Conservation (phyloP, 2,329 filamentous ascomycete species). For the Escovopsis sp. region DNA sequence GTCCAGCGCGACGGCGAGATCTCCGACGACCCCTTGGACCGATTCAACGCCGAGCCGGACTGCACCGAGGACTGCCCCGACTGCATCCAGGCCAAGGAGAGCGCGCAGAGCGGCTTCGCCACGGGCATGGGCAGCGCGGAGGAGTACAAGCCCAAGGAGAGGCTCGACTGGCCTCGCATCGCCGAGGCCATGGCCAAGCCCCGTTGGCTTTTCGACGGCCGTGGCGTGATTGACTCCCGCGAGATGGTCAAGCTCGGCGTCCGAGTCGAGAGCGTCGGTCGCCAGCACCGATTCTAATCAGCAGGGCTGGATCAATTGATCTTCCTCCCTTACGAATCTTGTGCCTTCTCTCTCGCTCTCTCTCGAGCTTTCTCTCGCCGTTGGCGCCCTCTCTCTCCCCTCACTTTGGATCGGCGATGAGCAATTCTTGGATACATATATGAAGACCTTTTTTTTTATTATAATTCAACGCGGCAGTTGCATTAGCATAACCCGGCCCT, state of each 20-base stretch:
- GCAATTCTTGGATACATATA: no score
- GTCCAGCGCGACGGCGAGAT: constrained; percentile 17
- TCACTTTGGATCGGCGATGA: no score
- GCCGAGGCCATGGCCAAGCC: constrained; percentile 35
- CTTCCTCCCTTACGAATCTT: no score
- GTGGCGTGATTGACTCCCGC: constrained; percentile 34
- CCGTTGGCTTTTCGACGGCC: constrained; percentile 43
- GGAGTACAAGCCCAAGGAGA: constrained; percentile 32
- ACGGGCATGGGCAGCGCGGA: constrained; percentile 29
- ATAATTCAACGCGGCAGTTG: no score
- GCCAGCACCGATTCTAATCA: constrained; percentile 27
- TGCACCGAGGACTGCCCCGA: constrained; percentile 35
- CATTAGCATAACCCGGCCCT: no score
- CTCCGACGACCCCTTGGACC: constrained; percentile 29
- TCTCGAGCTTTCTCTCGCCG: no score
- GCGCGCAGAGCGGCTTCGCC: constrained; percentile 23
- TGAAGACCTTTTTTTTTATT: no score
- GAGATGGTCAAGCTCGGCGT: constrained; percentile 36
- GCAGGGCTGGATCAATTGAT: no score
- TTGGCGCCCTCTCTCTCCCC: no score
- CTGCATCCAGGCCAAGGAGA: constrained; percentile 28
- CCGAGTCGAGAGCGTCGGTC: constrained; percentile 37
- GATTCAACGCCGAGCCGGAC: constrained; percentile 28
- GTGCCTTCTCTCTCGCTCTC: no score
- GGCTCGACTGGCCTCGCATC: constrained; percentile 37